Evolutionary conservation across 441 rosid genomes (phyloP).

Genomic region (Gossypium davidsonii): DNA sequence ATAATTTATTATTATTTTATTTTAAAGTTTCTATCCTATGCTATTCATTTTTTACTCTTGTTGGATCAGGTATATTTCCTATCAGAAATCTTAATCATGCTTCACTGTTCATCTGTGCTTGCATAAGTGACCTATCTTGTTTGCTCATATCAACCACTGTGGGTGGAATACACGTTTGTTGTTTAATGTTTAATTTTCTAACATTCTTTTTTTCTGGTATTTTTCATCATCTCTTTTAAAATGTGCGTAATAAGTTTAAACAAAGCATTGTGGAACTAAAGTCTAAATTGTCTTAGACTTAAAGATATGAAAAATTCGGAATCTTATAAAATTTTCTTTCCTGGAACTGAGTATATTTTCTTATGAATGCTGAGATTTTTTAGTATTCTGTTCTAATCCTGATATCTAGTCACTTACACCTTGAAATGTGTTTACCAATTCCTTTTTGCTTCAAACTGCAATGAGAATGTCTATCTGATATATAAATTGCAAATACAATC

Average conservation of each 20-base stretch:
- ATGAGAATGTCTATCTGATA: neutral
- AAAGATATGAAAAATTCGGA: neutral
- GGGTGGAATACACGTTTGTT: neutral
- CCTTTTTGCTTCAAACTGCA: neutral
- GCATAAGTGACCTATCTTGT: constrained; percentile 4
- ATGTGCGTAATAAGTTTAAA: neutral
- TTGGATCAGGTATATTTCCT: neutral
- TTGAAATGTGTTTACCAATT: neutral
- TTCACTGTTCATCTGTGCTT: neutral
- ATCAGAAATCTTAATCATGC: neutral
- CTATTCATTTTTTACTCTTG: neutral
- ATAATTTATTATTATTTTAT: neutral
- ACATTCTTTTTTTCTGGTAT: neutral
- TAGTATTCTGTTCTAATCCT: neutral
- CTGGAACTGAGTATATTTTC: neutral
- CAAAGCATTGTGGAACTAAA: neutral
- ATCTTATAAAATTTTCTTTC: neutral
- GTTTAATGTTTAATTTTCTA: neutral
- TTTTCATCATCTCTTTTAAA: neutral
- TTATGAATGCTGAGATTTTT: neutral
- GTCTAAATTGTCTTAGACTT: neutral
- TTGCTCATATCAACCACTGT: neutral
- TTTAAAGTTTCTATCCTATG: neutral
- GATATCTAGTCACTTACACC: neutral
- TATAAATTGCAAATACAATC: neutral